Evolutionary conservation across 2,329 filamentous ascomycete genomes (phyloP), one percentile per base, ranked within the genome.

Genomic region (Stromatinia cepivora): DNA sequence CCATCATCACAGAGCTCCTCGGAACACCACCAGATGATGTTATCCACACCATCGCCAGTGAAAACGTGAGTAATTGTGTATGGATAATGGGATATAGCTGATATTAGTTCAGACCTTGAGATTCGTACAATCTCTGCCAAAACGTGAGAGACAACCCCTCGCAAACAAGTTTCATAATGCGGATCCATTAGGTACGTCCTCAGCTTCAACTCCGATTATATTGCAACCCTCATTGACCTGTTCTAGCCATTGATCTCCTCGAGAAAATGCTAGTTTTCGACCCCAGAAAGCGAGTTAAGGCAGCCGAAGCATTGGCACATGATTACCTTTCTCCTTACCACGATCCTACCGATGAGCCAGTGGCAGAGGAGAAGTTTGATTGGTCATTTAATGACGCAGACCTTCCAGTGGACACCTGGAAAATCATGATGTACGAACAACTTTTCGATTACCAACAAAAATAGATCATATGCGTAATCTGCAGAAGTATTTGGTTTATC

Each of bases 321-420:
- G 92, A 94, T 75, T 99, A 99, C 80, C 91, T 99, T 62, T 88
- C 93, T 13, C 94, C 94, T 10, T 99, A 99, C 84, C 95, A 99
- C 81, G 95, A 99, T 79, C 94, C 95, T 11, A 95, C 92, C 57
- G 95, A 99, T 78, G 95, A 99, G 84, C 95, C 95, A 1, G 90
- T 93, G 22, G 92, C 95, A 31, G 92, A 97, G 71, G 94, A 97
- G 84, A 97, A 97, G 83, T 99, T 99, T 77, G 95, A 99, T 80
- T 99, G 95, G 95, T 97, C 94, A 67, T 99, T 99, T 83, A 98
- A 98, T 80, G 95, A 99, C 77, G 95, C 94, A 61, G 95, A 99
- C 79, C 84, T 99, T 69, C 94, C 95, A 0, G 94, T 98, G 64
- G 95, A 99, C 79, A 97, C 94, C n/a, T 99, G 95, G 95, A 99